phyloP scores from a whole-genome alignment of 495 filamentous ascomycete species.

The Corynascus novoguineensis region DNA sequence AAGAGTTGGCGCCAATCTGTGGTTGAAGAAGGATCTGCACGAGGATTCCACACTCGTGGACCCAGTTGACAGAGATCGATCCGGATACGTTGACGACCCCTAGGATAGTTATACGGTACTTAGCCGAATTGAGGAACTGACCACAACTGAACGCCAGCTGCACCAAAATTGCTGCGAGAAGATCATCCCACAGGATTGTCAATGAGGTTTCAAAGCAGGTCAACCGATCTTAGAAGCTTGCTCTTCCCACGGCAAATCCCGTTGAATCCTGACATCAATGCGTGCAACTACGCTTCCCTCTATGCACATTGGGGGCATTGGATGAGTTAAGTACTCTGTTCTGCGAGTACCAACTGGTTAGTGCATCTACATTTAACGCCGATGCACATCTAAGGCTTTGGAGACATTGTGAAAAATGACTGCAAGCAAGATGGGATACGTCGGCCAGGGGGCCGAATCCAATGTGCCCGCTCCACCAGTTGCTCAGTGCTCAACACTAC shows the following conservation, averaged over 20 bases:
- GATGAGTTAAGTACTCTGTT: no score
- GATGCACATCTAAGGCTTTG: no score
- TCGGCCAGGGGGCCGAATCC: no score
- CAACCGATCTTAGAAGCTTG: neutral
- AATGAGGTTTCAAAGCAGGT: neutral
- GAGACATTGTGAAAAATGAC: no score
- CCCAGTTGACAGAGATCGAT: constrained; percentile 2
- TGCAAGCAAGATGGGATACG: no score
- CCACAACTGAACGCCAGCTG: neutral
- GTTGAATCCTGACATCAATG: neutral
- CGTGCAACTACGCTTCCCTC: neutral
- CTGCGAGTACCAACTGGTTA: no score
- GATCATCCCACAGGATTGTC: neutral
- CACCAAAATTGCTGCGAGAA: constrained; percentile 2
- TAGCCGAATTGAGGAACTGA: neutral
- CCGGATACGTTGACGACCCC: constrained; percentile 3
- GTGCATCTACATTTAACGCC: no score
- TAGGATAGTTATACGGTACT: neutral
- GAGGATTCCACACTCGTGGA: constrained; percentile 8
- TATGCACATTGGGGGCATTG: no score
- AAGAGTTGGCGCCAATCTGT: neutral
- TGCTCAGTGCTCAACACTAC: no score
- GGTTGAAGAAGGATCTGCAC: constrained; percentile 6
- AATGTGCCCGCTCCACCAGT: no score
- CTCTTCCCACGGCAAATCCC: constrained; percentile 1